Evolutionary conservation across 2,329 filamentous ascomycete genomes (phyloP), one percentile per base, ranked within the genome.

Genomic region (Huntiella omanensis): DNA sequence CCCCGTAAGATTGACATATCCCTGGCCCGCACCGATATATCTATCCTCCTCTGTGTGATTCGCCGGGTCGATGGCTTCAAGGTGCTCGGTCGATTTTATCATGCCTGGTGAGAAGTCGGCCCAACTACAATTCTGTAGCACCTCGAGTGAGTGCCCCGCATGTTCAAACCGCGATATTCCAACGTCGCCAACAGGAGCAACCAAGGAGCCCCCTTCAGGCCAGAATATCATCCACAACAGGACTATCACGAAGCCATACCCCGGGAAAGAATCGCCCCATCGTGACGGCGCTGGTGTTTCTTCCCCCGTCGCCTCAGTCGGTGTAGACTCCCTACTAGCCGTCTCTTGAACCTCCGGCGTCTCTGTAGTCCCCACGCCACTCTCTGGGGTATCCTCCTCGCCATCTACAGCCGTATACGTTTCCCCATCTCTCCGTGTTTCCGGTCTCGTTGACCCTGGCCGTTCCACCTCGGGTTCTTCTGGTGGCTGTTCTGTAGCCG

Each of bases 1-100:
- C 1, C 88, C 88, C 2, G 83, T 83, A 44, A 94, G 64, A 54
- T 85, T 84, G 49, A 86, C 62, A 51, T 69, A 77, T 17, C 61
- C 64, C 15, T 39, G 55, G 17, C 22, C 11, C 7, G 12, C 33
- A 10, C 48, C 48, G 22, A 49, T 49, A 17, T 49, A 49, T 32
- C 36, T 7, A 19, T 49, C 40, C 22, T 49, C 48, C 8, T 43
- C 33, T 3, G 48, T 46, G 12, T 42, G 28, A 35, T 45, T 49
- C 7, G 8, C 40, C 32, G 22, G 2, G 34, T 36, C 34, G 34
- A 16, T 6, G 15, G 22, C 22, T 10, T 28, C 7, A 28, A 28
- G 22, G 8, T 28, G 22, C n/a, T 28, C 33, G 17, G 10, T n/a
- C 17, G 13, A 22, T 5, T 34, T 17, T 42, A 36, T 35, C 13